phyloP scores from a whole-genome alignment of 2,329 filamentous ascomycete species.

The Byssoonygena ceratinophila region DNA sequence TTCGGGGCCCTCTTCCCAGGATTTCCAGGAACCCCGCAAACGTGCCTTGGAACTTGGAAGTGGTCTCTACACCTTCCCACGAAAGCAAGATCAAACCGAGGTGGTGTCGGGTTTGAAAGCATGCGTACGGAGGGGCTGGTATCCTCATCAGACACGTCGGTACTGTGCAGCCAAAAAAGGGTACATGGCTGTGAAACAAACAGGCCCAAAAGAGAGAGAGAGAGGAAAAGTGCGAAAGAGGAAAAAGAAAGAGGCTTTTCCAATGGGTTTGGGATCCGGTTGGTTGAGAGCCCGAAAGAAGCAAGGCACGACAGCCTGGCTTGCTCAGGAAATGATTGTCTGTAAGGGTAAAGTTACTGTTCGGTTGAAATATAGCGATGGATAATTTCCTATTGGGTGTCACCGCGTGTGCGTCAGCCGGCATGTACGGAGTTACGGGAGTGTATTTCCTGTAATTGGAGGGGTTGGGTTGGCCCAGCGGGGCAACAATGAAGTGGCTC shows the following conservation, averaged over 20 bases:
- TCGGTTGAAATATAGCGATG: constrained; percentile 1
- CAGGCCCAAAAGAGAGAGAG: background rate
- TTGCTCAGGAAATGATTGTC: background rate
- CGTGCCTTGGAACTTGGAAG: background rate
- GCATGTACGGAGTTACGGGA: background rate
- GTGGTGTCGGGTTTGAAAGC: background rate
- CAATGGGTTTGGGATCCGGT: background rate
- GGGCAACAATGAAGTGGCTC: constrained; percentile 6
- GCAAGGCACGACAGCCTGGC: background rate
- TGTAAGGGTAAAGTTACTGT: background rate
- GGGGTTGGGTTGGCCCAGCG: constrained; percentile 5
- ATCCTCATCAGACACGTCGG: no score
- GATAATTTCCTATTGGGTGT: constrained; percentile 8
- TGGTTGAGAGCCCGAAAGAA: background rate
- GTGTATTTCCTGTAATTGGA: constrained; percentile 7
- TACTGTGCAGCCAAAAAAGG: no score
- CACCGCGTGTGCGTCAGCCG: constrained; percentile 3
- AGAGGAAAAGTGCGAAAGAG: background rate
- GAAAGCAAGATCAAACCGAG: background rate
- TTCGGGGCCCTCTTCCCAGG: background rate
- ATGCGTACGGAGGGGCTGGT: background rate
- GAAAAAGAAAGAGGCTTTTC: background rate
- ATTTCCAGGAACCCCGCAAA: constrained; percentile 1
- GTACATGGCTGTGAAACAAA: background rate
- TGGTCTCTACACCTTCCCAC: background rate